Base-by-base conservation (phyloP, 1,284 basidiomycete species). In the Sutorius eximius region DNA sequence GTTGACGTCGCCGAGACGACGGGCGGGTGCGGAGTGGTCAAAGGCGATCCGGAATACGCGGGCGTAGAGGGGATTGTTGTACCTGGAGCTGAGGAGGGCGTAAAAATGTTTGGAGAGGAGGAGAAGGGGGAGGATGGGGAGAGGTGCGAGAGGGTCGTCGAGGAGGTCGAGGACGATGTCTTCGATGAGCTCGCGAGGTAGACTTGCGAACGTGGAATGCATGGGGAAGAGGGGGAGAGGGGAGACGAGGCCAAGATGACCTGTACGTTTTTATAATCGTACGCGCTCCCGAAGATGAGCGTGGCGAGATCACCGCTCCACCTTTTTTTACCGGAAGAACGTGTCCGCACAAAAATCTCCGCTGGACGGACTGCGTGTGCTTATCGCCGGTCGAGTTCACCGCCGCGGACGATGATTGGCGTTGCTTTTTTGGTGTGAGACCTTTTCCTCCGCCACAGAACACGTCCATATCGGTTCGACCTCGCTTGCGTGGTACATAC, bases 141-240 rank as follows among this genome's bases (percentile, higher is more conserved):
- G 80, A 1, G 77, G 77, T 2, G 76, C 71, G 8, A 76, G 63
- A 2, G 75, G 72, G 44, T 74, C 61, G 45, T 71, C 61, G 55
- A 77, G 70, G 61, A 81, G 64, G 48, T 82, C 71, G 63, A 79
- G 71, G 37, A 77, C 81, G 66, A 91, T 82, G 58, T 74, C 64
- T 44, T 81, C 75, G 64, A 89, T 71, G 58, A 90, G 67, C 63
- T 88, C 85, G 50, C 71, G 63, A 10, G 88, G 89, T 32, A 89
- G 71, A 22, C 58, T 57, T 58, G 52, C 57, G 46, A 79, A 49
- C 53, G 58, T 59, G 18, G 70, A 44, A 18, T 49, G 8, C 57
- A 66, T 61, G 50, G 12, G 34, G 33, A 30, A 16, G 32, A 16
- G 24, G 29, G 34, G 20, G 27, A 27, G 27, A 29, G 7, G n/a